These are phyloP conservation scores for Aspergillus cavernicola DNA, from an alignment of 495 filamentous ascomycete species.

Conservation along the genomic window DNA sequence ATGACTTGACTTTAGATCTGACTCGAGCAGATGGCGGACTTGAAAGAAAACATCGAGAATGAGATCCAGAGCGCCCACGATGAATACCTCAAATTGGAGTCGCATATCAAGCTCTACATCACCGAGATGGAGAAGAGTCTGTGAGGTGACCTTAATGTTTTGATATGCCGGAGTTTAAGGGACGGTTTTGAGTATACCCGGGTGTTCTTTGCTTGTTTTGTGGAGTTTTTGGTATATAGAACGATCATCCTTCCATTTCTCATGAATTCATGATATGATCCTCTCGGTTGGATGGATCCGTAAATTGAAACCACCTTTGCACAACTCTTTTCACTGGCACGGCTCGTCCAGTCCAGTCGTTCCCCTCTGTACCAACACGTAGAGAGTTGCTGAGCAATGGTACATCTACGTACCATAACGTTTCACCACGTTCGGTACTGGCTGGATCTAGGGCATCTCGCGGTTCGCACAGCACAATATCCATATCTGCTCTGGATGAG, in stretches of 20 bases:
- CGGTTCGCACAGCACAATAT: slow-evolving; percentile 42
- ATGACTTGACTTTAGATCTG: background rate
- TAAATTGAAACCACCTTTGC: slow-evolving; percentile 70
- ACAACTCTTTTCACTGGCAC: slow-evolving; percentile 62
- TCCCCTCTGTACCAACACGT: slow-evolving; percentile 45
- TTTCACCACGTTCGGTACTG: slow-evolving; percentile 29
- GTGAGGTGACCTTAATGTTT: slow-evolving; percentile 37
- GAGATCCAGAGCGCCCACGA: slow-evolving; percentile 84
- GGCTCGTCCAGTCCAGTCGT: slow-evolving; percentile 64
- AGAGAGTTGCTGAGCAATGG: slow-evolving; percentile 61
- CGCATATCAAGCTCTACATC: slow-evolving; percentile 95
- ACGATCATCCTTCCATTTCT: slow-evolving; percentile 2
- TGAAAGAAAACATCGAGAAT: slow-evolving; percentile 94
- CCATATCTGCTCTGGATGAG: slow-evolving; percentile 35
- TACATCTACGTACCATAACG: slow-evolving; percentile 51
- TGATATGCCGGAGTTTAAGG: slow-evolving; percentile 37
- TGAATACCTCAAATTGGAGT: slow-evolving; percentile 93
- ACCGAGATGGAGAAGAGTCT: slow-evolving; percentile 96
- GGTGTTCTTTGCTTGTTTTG: slow-evolving; percentile 14
- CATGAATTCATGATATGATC: slow-evolving; percentile 5
- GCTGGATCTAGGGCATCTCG: slow-evolving; percentile 28
- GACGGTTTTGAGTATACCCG: slow-evolving; percentile 44
- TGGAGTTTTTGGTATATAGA: slow-evolving; percentile 20
- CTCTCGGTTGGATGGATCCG: slow-evolving; percentile 4
- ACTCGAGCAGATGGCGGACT: slow-evolving; percentile 76